Conservation (phyloP, 768 basidiomycete genomes). For the Xanthoconium stramineum region DNA sequence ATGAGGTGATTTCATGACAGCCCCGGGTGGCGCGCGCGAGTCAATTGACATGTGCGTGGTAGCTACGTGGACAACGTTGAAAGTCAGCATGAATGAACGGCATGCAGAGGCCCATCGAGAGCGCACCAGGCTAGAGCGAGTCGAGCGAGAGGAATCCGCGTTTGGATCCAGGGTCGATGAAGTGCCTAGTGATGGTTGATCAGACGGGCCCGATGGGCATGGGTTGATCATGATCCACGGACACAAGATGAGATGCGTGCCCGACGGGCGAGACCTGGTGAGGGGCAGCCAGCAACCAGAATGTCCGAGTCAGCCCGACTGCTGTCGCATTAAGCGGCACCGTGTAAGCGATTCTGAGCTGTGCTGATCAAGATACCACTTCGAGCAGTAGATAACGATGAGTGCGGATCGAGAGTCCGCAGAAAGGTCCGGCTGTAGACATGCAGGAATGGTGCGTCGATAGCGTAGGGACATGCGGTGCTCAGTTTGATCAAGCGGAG, state of each 20-base stretch:
- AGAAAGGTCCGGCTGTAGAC: slow-evolving; percentile 10
- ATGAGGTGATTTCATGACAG: slow-evolving; percentile 25
- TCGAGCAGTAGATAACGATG: background rate
- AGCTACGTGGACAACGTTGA: slow-evolving; percentile 5
- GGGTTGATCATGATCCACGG: slow-evolving; percentile 5
- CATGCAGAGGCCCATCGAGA: slow-evolving; percentile 2
- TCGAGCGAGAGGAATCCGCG: background rate
- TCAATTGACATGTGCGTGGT: slow-evolving; percentile 16
- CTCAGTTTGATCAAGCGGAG: background rate
- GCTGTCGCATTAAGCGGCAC: background rate
- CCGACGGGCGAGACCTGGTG: slow-evolving; percentile 1
- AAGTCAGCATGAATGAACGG: slow-evolving; percentile 10
- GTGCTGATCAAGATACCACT: background rate
- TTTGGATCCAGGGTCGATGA: background rate
- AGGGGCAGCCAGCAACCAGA: background rate
- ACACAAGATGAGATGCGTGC: background rate
- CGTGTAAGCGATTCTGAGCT: background rate
- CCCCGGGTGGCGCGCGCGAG: slow-evolving; percentile 1
- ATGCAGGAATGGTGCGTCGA: slow-evolving; percentile 23
- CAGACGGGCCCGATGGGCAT: background rate
- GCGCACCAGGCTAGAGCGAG: background rate
- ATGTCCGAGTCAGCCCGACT: background rate
- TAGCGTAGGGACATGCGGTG: slow-evolving; percentile 10
- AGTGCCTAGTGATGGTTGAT: background rate
- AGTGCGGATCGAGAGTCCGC: background rate